A percentile compares a stretch with the other conserved stretches of the same genome.
Evolutionary conservation across 1,284 basidiomycete genomes (phyloP).

Genomic region (Kalmanozyma brasiliensis): DNA sequence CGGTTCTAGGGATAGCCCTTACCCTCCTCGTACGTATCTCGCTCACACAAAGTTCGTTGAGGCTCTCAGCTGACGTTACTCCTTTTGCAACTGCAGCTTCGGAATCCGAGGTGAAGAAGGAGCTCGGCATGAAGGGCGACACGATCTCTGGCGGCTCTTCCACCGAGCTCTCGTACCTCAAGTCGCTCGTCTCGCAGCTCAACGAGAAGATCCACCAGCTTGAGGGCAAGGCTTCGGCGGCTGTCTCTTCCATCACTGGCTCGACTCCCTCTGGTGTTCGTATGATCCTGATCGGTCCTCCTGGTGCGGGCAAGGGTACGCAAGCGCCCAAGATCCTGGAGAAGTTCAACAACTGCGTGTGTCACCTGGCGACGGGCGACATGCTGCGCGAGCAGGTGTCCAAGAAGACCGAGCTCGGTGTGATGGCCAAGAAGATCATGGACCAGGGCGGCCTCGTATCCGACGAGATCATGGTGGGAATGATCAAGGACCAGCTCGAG

Average conservation of each 20-base stretch:
- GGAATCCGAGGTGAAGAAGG: slow-evolving; percentile 41
- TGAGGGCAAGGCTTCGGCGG: slow-evolving; percentile 44
- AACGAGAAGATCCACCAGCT: slow-evolving; percentile 62
- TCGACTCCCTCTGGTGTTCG: slow-evolving; percentile 69
- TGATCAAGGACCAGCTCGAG: slow-evolving; percentile 96
- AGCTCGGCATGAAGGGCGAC: slow-evolving; percentile 44
- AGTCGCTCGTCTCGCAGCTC: slow-evolving; percentile 63
- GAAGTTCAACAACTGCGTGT: slow-evolving; percentile 83
- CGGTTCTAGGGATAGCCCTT: slow-evolving; percentile 49
- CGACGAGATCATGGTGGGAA: slow-evolving; percentile 96
- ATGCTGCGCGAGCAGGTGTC: slow-evolving; percentile 95
- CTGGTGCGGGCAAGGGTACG: slow-evolving; percentile 98
- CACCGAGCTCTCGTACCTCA: slow-evolving; percentile 63
- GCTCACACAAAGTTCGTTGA: background rate
- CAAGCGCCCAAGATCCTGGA: slow-evolving; percentile 93
- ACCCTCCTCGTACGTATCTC: slow-evolving; percentile 36
- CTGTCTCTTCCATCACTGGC: slow-evolving; percentile 30
- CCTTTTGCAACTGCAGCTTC: slow-evolving; percentile 10
- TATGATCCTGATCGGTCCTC: slow-evolving; percentile 93
- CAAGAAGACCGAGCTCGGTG: slow-evolving; percentile 85
- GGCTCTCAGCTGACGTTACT: background rate
- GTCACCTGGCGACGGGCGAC: slow-evolving; percentile 97
- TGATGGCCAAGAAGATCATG: slow-evolving; percentile 97
- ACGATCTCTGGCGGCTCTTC: slow-evolving; percentile 27
- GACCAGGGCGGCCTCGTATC: slow-evolving; percentile 85